Percentiles rank a stretch among this genome's conserved stretches.
Conservation (phyloP, 179 eudicot species). For the Beta corolliflora region DNA sequence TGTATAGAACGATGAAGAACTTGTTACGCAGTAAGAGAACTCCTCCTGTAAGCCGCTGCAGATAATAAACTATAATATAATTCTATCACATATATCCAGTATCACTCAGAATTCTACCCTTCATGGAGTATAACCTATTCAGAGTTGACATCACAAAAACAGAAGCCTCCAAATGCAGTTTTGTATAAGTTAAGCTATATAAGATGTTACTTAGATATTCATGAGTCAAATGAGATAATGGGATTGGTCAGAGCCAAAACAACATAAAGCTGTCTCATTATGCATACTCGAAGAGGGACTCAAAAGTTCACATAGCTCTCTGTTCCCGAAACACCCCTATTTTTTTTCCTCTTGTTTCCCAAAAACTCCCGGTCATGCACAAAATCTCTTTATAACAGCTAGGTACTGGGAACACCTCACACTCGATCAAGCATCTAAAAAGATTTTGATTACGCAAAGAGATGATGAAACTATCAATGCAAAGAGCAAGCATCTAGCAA, state of each 20-base stretch:
- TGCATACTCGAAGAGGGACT: neutral
- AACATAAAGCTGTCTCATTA: too few relatives aligned
- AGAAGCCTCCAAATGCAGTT: neutral
- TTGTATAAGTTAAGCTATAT: neutral
- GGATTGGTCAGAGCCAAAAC: too few relatives aligned
- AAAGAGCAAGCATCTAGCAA: neutral
- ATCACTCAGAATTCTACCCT: neutral
- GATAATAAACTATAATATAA: slow-evolving; percentile 6
- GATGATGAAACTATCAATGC: neutral
- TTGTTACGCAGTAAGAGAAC: slow-evolving; percentile 90
- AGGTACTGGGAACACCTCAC: neutral
- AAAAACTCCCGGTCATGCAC: too few relatives aligned
- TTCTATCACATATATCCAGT: neutral
- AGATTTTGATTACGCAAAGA: neutral
- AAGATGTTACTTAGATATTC: neutral
- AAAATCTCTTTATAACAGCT: too few relatives aligned
- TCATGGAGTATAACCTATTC: neutral
- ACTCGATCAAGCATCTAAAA: neutral
- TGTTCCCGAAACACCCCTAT: too few relatives aligned
- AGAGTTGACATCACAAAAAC: neutral
- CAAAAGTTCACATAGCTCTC: too few relatives aligned
- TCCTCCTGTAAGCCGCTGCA: slow-evolving; percentile 97
- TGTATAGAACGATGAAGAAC: slow-evolving; percentile 79
- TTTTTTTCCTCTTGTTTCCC: too few relatives aligned
- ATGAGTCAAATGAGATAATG: too few relatives aligned